Evolutionary conservation across 1,284 basidiomycete species (phyloP).

Genomic region (Heterobasidion annosum): DNA sequence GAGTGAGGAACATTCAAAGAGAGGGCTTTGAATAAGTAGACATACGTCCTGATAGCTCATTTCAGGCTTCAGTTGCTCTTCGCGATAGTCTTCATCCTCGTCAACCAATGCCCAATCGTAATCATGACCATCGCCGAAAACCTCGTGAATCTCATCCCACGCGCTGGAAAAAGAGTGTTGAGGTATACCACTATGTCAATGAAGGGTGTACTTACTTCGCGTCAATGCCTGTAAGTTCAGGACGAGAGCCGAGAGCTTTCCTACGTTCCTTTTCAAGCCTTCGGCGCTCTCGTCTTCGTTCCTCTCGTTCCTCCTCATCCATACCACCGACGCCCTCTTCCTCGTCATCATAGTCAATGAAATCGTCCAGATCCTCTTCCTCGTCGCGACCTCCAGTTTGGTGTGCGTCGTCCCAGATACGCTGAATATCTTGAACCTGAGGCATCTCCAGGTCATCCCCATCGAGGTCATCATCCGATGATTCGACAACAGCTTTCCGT

Average conservation of each 20-base stretch:
- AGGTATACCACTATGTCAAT: slow-evolving; percentile 7
- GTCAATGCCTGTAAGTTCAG: slow-evolving; percentile 81
- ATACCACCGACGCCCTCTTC: slow-evolving; percentile 62
- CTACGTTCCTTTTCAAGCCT: slow-evolving; percentile 57
- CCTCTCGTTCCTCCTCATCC: slow-evolving; percentile 69
- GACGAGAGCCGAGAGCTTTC: slow-evolving; percentile 53
- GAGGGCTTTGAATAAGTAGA: slow-evolving; percentile 8
- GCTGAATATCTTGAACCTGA: slow-evolving; percentile 61
- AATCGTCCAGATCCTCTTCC: slow-evolving; percentile 71
- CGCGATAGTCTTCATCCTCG: slow-evolving; percentile 60
- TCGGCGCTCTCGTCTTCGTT: slow-evolving; percentile 59
- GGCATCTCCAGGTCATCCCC: slow-evolving; percentile 43
- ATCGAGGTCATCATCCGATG: slow-evolving; percentile 67
- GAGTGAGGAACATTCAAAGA: too few species aligned
- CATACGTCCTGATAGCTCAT: slow-evolving; percentile 87
- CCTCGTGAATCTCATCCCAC: slow-evolving; percentile 95
- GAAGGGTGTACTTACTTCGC: slow-evolving; percentile 53
- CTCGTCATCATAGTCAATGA: slow-evolving; percentile 89
- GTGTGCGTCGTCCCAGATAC: slow-evolving; percentile 81
- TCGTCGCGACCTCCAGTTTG: slow-evolving; percentile 46
- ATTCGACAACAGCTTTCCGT: slow-evolving; percentile 48
- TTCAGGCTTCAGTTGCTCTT: slow-evolving; percentile 57
- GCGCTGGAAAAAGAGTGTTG: slow-evolving; percentile 46
- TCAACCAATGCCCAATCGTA: slow-evolving; percentile 90
- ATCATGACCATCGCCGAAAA: slow-evolving; percentile 95